Percentiles rank a stretch among this genome's conserved stretches.
phyloP scores from a whole-genome alignment of 1,139 yeast genomes.

The Suhomyces panamericanus region DNA sequence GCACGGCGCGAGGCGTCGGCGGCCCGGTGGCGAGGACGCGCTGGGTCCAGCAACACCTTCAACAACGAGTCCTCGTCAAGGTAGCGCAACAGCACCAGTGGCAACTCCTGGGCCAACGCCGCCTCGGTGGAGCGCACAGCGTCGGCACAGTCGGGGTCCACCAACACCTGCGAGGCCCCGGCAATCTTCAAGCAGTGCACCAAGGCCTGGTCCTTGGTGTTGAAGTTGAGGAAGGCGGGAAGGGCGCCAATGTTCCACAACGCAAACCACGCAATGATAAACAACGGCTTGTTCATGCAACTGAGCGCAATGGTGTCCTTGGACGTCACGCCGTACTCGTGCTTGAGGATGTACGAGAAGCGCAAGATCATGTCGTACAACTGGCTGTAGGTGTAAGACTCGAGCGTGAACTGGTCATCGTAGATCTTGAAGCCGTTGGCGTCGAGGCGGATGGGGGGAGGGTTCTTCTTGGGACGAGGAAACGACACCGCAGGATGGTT shows the following conservation, averaged over 20 bases:
- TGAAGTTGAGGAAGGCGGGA: constrained; percentile 86
- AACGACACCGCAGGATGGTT: constrained; percentile 58
- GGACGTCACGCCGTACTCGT: constrained; percentile 62
- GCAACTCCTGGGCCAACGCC: constrained; percentile 45
- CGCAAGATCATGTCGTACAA: constrained; percentile 64
- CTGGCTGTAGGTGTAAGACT: constrained; percentile 66
- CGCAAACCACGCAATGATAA: constrained; percentile 78
- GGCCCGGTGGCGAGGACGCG: constrained; percentile 55
- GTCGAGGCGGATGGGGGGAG: constrained; percentile 32
- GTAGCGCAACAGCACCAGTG: constrained; percentile 48
- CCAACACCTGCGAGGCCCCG: constrained; percentile 61
- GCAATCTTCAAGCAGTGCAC: constrained; percentile 79
- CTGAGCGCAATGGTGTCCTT: constrained; percentile 76
- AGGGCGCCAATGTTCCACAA: constrained; percentile 89
- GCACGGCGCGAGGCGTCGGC: constrained; percentile 57
- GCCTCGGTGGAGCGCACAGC: constrained; percentile 56
- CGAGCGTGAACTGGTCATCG: constrained; percentile 60
- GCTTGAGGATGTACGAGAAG: constrained; percentile 62
- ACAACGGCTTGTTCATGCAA: constrained; percentile 81
- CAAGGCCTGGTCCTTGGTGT: constrained; percentile 70
- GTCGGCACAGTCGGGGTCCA: constrained; percentile 68
- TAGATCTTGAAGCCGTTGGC: constrained; percentile 36
- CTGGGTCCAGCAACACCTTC: constrained; percentile 43
- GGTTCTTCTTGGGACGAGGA: constrained; percentile 53
- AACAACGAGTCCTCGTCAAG: constrained; percentile 55